Percentiles rank a stretch among this genome's conserved stretches.
These are phyloP conservation scores for Aspergillus calidoustus DNA, from an alignment of 2,329 filamentous ascomycete species.

Conservation along the genomic window DNA sequence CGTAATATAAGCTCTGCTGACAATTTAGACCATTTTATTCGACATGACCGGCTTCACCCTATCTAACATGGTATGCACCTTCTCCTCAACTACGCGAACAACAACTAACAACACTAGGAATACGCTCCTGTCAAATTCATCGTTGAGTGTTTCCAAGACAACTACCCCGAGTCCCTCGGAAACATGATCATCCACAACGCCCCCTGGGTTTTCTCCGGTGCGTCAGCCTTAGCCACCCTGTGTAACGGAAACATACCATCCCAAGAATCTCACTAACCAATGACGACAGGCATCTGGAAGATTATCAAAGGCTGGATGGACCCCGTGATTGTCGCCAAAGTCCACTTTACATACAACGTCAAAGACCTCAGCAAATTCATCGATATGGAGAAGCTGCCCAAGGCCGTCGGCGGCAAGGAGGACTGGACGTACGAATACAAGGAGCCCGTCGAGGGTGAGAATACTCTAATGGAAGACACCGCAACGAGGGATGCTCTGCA, in stretches of 20 bases:
- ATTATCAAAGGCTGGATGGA: constrained; percentile 95
- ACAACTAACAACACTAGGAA: constrained; percentile 58
- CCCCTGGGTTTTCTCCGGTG: constrained; percentile 88
- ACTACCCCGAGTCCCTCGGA: constrained; percentile 93
- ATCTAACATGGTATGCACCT: constrained; percentile 78
- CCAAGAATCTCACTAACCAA: too few relatives aligned
- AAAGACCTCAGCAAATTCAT: constrained; percentile 79
- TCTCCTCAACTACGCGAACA: too few relatives aligned
- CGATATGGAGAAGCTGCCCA: constrained; percentile 68
- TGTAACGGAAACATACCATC: background rate
- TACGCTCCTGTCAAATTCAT: constrained; percentile 97
- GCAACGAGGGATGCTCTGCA: constrained; percentile 66
- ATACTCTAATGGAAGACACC: constrained; percentile 70
- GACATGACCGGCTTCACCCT: constrained; percentile 93
- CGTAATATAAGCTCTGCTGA: background rate
- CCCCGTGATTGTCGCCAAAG: constrained; percentile 89
- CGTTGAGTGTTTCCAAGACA: constrained; percentile 97
- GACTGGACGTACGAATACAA: constrained; percentile 80
- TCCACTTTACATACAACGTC: constrained; percentile 82
- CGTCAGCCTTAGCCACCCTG: constrained; percentile 25
- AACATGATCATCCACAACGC: constrained; percentile 89
- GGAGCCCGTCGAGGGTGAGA: constrained; percentile 76
- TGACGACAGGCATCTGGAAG: constrained; percentile 75
- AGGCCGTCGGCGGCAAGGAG: constrained; percentile 81
- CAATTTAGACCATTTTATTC: constrained; percentile 77